These are phyloP conservation scores for Carex pumila DNA, from an alignment of 176 grass and related monocot species.

Conservation along the genomic window DNA sequence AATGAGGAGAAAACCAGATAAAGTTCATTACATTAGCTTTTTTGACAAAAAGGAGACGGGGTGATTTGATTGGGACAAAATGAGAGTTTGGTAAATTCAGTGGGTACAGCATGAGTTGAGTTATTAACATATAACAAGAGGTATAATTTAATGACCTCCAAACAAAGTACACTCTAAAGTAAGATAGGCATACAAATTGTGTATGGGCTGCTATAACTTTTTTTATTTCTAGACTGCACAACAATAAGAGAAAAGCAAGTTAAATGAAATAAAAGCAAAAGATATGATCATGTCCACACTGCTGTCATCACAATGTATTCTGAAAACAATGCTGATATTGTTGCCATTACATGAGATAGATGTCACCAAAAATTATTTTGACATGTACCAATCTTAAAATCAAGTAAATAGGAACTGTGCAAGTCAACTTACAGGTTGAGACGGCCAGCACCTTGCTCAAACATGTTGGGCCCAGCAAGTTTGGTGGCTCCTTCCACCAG, in stretches of 20 bases:
- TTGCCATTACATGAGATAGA: background rate
- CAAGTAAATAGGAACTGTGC: slow-evolving; percentile 1
- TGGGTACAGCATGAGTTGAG: background rate
- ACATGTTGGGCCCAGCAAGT: slow-evolving; percentile 89
- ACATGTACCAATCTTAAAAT: background rate
- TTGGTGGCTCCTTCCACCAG: slow-evolving; percentile 96
- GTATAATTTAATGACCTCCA: background rate
- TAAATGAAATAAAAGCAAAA: background rate
- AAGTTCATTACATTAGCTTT: background rate
- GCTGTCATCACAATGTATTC: background rate
- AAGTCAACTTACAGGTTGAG: slow-evolving; percentile 75
- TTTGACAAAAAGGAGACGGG: background rate
- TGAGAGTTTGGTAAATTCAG: background rate
- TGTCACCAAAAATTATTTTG: background rate
- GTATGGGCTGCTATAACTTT: background rate
- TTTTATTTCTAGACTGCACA: background rate
- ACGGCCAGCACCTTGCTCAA: slow-evolving; percentile 92
- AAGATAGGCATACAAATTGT: background rate
- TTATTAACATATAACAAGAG: background rate
- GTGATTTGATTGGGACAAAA: background rate
- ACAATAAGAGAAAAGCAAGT: background rate
- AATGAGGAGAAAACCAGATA: background rate
- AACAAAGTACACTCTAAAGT: background rate
- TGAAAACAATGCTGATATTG: background rate
- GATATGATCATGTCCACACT: background rate